phyloP scores from a whole-genome alignment of 495 filamentous ascomycete genomes.

The Aspergillus sclerotioniger region DNA sequence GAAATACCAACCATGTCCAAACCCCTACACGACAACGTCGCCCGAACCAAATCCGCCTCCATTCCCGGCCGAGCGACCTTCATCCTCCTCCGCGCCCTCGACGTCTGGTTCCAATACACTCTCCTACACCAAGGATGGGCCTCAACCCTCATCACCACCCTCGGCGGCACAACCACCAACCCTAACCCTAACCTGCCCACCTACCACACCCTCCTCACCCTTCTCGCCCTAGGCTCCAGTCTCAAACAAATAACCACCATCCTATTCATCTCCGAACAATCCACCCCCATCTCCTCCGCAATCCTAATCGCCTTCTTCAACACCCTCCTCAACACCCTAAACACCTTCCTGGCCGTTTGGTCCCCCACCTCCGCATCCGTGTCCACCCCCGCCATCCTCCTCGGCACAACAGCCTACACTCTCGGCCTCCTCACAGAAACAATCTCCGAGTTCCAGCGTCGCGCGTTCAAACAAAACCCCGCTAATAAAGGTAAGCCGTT shows the following conservation, averaged over 20 bases:
- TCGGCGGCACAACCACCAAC: conserved; percentile 17
- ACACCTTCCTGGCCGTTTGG: conserved; percentile 44
- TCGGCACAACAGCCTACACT: conserved; percentile 44
- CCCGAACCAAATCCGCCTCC: conserved; percentile 35
- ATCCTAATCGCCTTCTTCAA: conserved; percentile 42
- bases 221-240: conserved; percentile 49
- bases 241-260: conserved; percentile 53
- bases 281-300: conserved; percentile 30
- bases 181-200: conserved; percentile 50
- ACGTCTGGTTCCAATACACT: conserved; percentile 56
- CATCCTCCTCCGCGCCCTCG: conserved; percentile 54
- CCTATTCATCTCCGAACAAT: conserved; percentile 37
- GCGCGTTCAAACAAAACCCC: conserved; percentile 49
- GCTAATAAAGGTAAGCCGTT: conserved; percentile 55
- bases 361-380: conserved; percentile 33
- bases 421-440: conserved; percentile 49
- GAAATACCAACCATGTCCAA: background rate
- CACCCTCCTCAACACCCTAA: conserved; percentile 44
- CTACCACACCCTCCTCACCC: conserved; percentile 57
- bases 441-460: conserved; percentile 51
- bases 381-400: conserved; percentile 24
- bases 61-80: conserved; percentile 53
- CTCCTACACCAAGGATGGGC: conserved; percentile 39
- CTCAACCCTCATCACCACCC: conserved; percentile 9
- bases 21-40: conserved; percentile 20